Base-by-base conservation (phyloP, 495 filamentous ascomycete genomes). In the Lophium mytilinum region DNA sequence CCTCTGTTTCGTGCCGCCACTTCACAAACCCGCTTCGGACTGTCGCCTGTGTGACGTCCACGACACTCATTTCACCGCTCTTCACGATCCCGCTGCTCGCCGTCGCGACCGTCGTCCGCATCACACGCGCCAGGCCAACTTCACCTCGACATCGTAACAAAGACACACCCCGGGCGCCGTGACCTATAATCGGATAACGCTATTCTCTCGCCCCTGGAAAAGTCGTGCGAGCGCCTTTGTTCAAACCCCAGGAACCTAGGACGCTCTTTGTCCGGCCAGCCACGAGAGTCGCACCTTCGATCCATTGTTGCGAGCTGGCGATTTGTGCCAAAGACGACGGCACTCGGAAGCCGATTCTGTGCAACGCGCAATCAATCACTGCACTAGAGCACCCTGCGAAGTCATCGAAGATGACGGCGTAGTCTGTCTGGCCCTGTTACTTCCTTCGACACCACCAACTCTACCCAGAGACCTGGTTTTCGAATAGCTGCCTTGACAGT, bases 401-500 rank as follows among this genome's bases (percentile, higher is more conserved):
- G 49, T 43, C 47, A 39, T 42, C 39, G 37, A 56, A 36, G 53
- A 64, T 60, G 62, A 64, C 57, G 57, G 57, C 53, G 24, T 64
- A 61, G 54, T 11, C 52, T 24, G 47, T 56, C 33, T n/a, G 39
- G 34, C 24, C 30, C 48, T 51, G 12, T 48, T 37, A 35, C 39
- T 41, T 51, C 42, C 19, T 47, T 42, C 9, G 24, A 19, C 18
- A 21, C 24, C 24, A 24, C 52, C 53, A 56, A 36, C 36, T 41
- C 50, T 60, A 43, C 53, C 57, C 54, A 57, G 62, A 59, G 57
- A 50, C 53, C 42, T 37, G 52, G 53, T 52, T 15, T 53, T 30
- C 17, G 21, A 24, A 49, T 60, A 60, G 62, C 62, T 64, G 62
- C 49, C 17, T 51, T 59, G 57, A 53, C 62, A 64, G 62, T 30